Evolutionary conservation across 768 basidiomycete species (phyloP).

Genomic region (Lepiota brunneoincarnata): DNA sequence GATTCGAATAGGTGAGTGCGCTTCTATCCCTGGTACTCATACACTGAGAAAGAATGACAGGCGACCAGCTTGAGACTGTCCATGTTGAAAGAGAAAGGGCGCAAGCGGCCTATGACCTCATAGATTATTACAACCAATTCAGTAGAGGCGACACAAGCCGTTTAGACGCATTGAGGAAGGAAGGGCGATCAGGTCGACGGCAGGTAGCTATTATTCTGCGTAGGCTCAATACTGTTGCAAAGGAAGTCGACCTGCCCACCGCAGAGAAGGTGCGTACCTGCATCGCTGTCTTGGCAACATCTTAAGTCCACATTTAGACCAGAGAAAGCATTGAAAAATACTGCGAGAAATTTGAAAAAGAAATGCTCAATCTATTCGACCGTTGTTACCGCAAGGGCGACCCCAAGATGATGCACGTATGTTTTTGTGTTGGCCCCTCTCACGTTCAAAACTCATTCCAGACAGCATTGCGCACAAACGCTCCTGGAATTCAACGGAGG

Average conservation of each 20-base stretch:
- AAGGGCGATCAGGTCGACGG: constrained; percentile 83
- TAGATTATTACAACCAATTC: constrained; percentile 93
- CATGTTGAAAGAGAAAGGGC: constrained; percentile 91
- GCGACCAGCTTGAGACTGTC: constrained; percentile 93
- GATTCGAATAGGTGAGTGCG: constrained; percentile 77
- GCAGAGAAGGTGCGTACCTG: constrained; percentile 65
- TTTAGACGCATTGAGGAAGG: constrained; percentile 77
- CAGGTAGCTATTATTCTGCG: constrained; percentile 87
- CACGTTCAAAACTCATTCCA: not conserved
- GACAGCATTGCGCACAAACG: constrained; percentile 96
- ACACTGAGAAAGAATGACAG: constrained; percentile 34
- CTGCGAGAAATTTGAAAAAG: constrained; percentile 98
- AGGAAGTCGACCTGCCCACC: constrained; percentile 85
- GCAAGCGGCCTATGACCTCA: constrained; percentile 90
- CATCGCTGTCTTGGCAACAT: not conserved
- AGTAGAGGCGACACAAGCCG: constrained; percentile 74
- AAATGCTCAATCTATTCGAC: constrained; percentile 95
- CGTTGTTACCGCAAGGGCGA: constrained; percentile 95
- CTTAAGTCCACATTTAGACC: constrained; percentile 46
- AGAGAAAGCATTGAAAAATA: constrained; percentile 93
- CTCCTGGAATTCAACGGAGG: constrained; percentile 98
- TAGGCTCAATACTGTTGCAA: constrained; percentile 82
- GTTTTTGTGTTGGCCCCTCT: constrained; percentile 18
- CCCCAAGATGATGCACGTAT: constrained; percentile 98
- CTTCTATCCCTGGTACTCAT: not conserved